A percentile compares a stretch with the other conserved stretches of the same genome.
Evolutionary conservation across 805 yeast genomes (phyloP).

Genomic region (Blastobotrys robertii): DNA sequence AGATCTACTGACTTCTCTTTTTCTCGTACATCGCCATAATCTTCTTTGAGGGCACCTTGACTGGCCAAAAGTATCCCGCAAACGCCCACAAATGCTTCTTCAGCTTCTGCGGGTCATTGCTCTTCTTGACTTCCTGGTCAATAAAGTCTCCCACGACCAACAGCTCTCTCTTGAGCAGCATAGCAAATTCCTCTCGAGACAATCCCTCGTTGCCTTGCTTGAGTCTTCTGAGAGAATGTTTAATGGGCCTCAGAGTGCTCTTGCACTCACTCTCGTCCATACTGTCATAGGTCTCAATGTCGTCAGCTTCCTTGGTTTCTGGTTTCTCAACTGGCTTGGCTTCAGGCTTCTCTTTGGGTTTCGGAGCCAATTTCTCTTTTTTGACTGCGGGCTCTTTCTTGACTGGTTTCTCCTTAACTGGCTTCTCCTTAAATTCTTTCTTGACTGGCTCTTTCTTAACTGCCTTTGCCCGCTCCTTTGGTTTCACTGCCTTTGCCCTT

Average conservation of each 20-base stretch:
- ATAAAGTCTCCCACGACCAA: conserved; percentile 69
- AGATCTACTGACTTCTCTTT: conserved; percentile 13
- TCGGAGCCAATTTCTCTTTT: neutral
- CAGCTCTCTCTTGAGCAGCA: conserved; percentile 56
- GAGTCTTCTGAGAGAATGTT: conserved; percentile 53
- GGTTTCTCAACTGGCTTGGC: conserved; percentile 2
- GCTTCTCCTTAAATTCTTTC: neutral
- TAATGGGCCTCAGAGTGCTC: conserved; percentile 51
- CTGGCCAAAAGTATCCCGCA: conserved; percentile 83
- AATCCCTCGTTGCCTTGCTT: conserved; percentile 65
- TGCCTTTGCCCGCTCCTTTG: neutral
- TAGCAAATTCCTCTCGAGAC: conserved; percentile 70
- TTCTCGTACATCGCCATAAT: conserved; percentile 62
- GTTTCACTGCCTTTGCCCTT: neutral
- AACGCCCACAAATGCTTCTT: conserved; percentile 74
- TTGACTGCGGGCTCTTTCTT: neutral
- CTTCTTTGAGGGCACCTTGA: conserved; percentile 55
- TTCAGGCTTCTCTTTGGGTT: conserved; percentile 1
- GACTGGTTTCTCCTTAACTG: neutral
- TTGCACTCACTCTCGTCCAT: conserved; percentile 71
- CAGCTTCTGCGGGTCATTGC: conserved; percentile 31
- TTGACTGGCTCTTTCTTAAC: neutral
- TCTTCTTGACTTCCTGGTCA: conserved; percentile 28
- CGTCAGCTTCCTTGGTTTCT: conserved; percentile 14
- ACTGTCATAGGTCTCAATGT: conserved; percentile 51